A percentile compares a stretch with the other conserved stretches of the same genome.
These are phyloP conservation scores for Helminthosporium solani DNA, from an alignment of 2,329 filamentous ascomycete species.

Conservation along the genomic window DNA sequence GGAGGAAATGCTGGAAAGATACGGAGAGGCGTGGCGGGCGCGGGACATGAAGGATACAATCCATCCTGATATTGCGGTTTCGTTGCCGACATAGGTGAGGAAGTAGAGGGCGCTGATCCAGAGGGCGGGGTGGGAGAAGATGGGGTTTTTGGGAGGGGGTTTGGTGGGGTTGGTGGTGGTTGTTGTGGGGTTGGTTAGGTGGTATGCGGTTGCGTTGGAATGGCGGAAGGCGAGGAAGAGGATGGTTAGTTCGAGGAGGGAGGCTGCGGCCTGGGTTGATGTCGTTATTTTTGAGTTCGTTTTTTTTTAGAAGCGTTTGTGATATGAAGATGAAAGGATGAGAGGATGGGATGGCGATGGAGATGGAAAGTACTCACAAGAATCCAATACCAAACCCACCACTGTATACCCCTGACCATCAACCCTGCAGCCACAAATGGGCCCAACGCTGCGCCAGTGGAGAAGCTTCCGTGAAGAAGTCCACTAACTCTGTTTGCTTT, in stretches of 20 bases:
- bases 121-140: slow-evolving; percentile 39
- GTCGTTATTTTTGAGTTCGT: background rate
- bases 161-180: slow-evolving; percentile 3
- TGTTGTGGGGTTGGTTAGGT: slow-evolving; percentile 16
- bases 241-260: slow-evolving; percentile 25
- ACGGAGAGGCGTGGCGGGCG: slow-evolving; percentile 39
- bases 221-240: slow-evolving; percentile 42
- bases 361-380: slow-evolving; percentile 33
- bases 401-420: slow-evolving; percentile 27
- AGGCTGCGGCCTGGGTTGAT: slow-evolving; percentile 13
- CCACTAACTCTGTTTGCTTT: slow-evolving; percentile 44
- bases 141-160: slow-evolving; percentile 6
- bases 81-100: slow-evolving; percentile 49
- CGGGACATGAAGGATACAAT: slow-evolving; percentile 50
- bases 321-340: no score
- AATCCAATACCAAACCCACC: slow-evolving; percentile 46
- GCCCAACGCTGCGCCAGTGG: slow-evolving; percentile 42
- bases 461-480: slow-evolving; percentile 46
- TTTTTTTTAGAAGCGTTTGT: no score
- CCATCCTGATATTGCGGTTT: slow-evolving; percentile 50
- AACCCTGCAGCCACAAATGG: slow-evolving; percentile 39
- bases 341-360: no score
- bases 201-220: slow-evolving; percentile 38
- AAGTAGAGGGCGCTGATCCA: slow-evolving; percentile 49
- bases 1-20: slow-evolving; percentile 44